Percentiles rank a stretch among this genome's conserved stretches.
These are phyloP conservation scores for Boletus calvinii DNA, from an alignment of 1,284 basidiomycete genomes.

Conservation along the genomic window DNA sequence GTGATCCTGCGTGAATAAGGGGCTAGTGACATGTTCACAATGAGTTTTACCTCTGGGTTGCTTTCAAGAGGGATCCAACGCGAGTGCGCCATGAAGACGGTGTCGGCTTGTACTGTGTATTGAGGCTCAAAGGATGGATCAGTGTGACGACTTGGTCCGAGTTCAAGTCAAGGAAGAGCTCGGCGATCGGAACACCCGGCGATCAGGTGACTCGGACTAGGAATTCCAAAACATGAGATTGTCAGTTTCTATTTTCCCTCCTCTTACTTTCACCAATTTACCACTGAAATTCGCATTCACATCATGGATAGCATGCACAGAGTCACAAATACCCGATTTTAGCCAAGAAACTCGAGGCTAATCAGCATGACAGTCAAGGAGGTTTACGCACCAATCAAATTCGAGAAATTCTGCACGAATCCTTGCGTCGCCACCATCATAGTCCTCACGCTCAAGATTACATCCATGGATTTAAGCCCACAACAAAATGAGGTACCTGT, in stretches of 20 bases:
- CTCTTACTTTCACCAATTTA: background rate
- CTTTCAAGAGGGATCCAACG: constrained; percentile 78
- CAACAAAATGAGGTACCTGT: background rate
- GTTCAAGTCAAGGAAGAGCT: no score
- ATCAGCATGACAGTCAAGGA: background rate
- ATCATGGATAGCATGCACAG: background rate
- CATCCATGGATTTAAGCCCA: background rate
- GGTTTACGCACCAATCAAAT: background rate
- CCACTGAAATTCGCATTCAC: background rate
- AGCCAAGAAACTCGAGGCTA: background rate
- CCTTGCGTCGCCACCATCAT: background rate
- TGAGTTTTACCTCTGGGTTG: constrained; percentile 61
- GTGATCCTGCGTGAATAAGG: constrained; percentile 7
- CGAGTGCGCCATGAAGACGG: constrained; percentile 22
- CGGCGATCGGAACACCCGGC: no score
- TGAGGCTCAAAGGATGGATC: background rate
- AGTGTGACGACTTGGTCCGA: no score
- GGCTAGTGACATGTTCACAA: background rate
- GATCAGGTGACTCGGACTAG: no score
- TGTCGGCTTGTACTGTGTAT: background rate
- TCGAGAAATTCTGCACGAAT: background rate
- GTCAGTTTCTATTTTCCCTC: no score
- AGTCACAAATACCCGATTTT: background rate
- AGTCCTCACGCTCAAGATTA: background rate
- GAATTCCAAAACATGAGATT: no score